These are phyloP conservation scores for Chlorokybus atmophyticus DNA, from an alignment of 139 green algal genomes.

Conservation along the genomic window DNA sequence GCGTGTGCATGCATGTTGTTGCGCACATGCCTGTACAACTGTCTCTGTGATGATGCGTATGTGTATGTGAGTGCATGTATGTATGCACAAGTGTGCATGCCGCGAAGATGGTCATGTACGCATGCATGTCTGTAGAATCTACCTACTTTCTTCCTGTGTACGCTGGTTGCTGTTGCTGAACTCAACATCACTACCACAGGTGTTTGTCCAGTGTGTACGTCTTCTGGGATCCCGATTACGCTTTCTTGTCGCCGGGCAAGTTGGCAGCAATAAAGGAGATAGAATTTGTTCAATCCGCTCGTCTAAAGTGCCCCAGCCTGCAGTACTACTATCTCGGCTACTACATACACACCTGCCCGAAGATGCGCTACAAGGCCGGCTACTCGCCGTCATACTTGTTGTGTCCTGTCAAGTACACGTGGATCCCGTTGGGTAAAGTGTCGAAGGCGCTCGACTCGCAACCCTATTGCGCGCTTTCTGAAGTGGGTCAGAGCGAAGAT, in stretches of 20 bases:
- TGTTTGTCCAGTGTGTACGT: conserved; percentile 60
- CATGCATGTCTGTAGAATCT: no score
- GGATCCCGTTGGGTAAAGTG: conserved; percentile 33
- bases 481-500: no score
- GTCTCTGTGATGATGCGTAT: no score
- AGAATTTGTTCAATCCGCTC: conserved; percentile 46
- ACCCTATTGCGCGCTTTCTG: neutral
- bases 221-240: conserved; percentile 79
- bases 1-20: no score
- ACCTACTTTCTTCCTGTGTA: conserved; percentile 16
- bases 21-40: no score
- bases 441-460: neutral
- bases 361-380: conserved; percentile 79
- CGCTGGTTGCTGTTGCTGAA: neutral
- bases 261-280: conserved; percentile 60
- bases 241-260: conserved; percentile 52
- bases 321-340: conserved; percentile 87
- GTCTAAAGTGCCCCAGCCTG: conserved; percentile 32
- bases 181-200: no score
- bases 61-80: no score
- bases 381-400: conserved; percentile 79
- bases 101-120: no score
- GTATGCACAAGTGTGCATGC: no score
- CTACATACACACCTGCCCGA: conserved; percentile 87
- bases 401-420: conserved; percentile 49